Conservation (phyloP, 1,284 basidiomycete genomes). For the Sanghuangporus baumii region DNA sequence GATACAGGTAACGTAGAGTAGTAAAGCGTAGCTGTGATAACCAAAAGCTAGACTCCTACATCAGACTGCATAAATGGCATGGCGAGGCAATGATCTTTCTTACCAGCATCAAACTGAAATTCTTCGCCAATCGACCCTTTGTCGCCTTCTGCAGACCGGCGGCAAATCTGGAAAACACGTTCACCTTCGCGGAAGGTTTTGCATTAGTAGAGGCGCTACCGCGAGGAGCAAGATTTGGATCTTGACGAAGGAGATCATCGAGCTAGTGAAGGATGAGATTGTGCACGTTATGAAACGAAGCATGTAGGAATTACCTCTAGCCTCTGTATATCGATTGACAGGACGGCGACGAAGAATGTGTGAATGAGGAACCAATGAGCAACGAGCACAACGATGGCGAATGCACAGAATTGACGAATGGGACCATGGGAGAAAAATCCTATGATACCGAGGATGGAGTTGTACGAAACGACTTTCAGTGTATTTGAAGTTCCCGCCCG, state of each 20-base stretch:
- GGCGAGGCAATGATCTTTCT: constrained; percentile 23
- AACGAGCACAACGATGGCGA: constrained; percentile 90
- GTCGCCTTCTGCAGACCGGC: constrained; percentile 3
- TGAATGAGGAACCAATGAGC: constrained; percentile 96
- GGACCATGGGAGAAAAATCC: constrained; percentile 76
- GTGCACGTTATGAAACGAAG: neutral
- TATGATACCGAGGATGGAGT: constrained; percentile 75
- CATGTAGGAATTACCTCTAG: constrained; percentile 54
- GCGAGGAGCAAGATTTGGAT: constrained; percentile 42
- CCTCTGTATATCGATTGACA: constrained; percentile 88
- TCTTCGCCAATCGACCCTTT: constrained; percentile 67
- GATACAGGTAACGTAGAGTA: constrained; percentile 56
- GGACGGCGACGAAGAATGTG: constrained; percentile 86
- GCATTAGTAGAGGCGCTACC: constrained; percentile 22
- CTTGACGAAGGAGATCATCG: constrained; percentile 71
- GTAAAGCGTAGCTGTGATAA: constrained; percentile 68
- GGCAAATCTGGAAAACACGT: neutral
- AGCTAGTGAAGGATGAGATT: constrained; percentile 41
- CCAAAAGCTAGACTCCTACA: constrained; percentile 49
- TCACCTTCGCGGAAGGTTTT: neutral
- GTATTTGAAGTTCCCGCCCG: constrained; percentile 89
- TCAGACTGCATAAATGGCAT: neutral
- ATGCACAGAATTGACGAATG: constrained; percentile 89
- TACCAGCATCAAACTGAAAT: constrained; percentile 77
- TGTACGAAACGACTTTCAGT: constrained; percentile 86